Base-by-base conservation (phyloP, 306 rosid species). In the Macrotyloma uniflorum region DNA sequence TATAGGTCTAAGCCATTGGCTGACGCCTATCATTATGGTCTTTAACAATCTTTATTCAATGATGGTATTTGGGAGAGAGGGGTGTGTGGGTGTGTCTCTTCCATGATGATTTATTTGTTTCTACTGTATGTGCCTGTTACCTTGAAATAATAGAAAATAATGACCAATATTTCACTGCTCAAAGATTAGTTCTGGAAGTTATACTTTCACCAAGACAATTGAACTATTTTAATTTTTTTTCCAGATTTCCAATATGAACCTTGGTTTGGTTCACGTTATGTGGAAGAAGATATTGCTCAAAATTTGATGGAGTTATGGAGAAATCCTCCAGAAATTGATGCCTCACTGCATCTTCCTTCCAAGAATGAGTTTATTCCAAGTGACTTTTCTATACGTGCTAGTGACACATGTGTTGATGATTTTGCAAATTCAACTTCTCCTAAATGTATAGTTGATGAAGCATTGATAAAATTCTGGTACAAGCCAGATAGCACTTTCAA, bases 401-500 rank as follows among this genome's bases (percentile, higher is more conserved):
- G 70, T 74, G 81, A 79, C 50, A 30, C 46, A 4, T 22, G 76
- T 63, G 35, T 14, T 74, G 82, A 77, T 73, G 89, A 83, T 78
- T 82, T 62, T 79, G 72, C 58, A 36, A 81, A 82, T 74, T 61
- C 69, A 79, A 77, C 87, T 45, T 87, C 83, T 81, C 98, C 97
- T 67, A 87, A 77, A 78, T 89, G 97, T 76, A 86, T 95, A 86
- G 79, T 91, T 72, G 90, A 95, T 86, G 98, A 92, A 76, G 88
- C 97, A 70, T 85, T 89, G 47, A 89, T 95, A 67, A 95, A 91
- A 89, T 85, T 92, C 77, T 95, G 98, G 98, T 88, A 95, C 93
- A 92, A 91, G 88, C 88, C 85, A 54, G 98, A 95, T 69, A 42
- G 57, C 45, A 79, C 90, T 40, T 95, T 95, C 83, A 92, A 84